Base-by-base conservation (phyloP, 1,284 basidiomycete species). In the Pascua sp. region DNA sequence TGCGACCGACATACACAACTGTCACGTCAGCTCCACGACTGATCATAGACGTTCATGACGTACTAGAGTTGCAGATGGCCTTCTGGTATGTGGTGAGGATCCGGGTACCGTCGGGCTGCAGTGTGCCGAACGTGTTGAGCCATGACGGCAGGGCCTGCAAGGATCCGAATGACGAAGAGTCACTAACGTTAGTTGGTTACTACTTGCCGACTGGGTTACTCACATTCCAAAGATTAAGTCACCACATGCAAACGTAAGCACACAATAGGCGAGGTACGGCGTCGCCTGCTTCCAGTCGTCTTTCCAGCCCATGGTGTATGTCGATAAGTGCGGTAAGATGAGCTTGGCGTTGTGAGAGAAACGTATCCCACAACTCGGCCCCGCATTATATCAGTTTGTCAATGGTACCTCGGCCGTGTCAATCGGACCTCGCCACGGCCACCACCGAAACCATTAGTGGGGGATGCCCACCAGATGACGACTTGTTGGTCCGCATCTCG, bases 81-180 rank as follows among this genome's bases (percentile, higher is more conserved):
- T 62, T 60, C 16, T 58, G 58, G 18, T 53, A 43, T 7, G 61
- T 60, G 11, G 57, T 39, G 37, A 64, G 54, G 15, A 38, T 50
- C 4, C 38, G 38, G 10, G 41, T 48, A 3, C 62, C 62, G 42
- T 61, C 45, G 3, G 49, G 42, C 11, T 44, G 17, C 15, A 40
- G 41, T 1, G 47, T 47, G 7, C 62, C 64, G 43, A 64, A 66
- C 4, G 40, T 15, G 36, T 38, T 44, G 11, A 66, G 55, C 52
- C 54, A 66, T 5, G 63, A 60, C 15, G 65, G 65, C 15, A 66
- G 52, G n/a, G 65, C 59, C 37, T 66, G 62, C 1, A 66, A 52
- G 8, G 64, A 63, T 11, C 62, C 62, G 53, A 66, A 66, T 13
- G 60, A 57, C 5, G 43, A 49, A 12, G 59, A 49, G 50, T 66